These are phyloP conservation scores for Chytriomyces confervae DNA, from an alignment of 192 early-diverging fungal genomes.

Conservation along the genomic window DNA sequence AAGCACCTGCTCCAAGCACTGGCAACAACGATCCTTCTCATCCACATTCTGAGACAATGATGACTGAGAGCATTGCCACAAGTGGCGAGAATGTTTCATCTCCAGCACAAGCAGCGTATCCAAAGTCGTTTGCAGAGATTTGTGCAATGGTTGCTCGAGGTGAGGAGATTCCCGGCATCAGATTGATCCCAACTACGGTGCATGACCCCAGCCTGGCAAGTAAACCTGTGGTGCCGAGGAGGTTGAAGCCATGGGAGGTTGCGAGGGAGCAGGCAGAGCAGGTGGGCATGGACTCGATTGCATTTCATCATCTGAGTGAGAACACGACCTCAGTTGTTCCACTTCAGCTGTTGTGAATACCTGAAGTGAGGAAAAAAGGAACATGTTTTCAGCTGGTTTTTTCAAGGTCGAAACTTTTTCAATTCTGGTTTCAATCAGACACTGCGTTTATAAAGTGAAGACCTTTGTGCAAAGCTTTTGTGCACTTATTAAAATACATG, in stretches of 20 bases:
- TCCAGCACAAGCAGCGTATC: constrained; percentile 33
- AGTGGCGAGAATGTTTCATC: neutral
- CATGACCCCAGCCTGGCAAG: constrained; percentile 28
- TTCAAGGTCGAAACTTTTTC: no score
- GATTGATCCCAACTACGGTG: constrained; percentile 48
- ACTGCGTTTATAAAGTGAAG: no score
- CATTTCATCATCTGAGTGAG: neutral
- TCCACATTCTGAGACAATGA: neutral
- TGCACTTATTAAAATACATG: no score
- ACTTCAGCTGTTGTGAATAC: no score
- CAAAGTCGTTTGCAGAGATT: constrained; percentile 50
- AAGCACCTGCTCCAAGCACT: neutral
- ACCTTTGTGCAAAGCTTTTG: no score
- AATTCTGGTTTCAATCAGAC: no score
- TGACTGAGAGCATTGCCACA: neutral
- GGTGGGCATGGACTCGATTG: neutral
- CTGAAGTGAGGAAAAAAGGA: no score
- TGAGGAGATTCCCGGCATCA: constrained; percentile 48
- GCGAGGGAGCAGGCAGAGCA: neutral
- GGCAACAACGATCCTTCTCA: neutral
- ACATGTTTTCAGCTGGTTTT: no score
- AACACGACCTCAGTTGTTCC: neutral
- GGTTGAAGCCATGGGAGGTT: constrained; percentile 26
- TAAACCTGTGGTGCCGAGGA: neutral
- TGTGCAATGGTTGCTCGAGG: constrained; percentile 51